Percentiles rank a stretch among this genome's conserved stretches.
phyloP scores from a whole-genome alignment of 164 flowering plant species.

The Tinospora cordifolia region DNA sequence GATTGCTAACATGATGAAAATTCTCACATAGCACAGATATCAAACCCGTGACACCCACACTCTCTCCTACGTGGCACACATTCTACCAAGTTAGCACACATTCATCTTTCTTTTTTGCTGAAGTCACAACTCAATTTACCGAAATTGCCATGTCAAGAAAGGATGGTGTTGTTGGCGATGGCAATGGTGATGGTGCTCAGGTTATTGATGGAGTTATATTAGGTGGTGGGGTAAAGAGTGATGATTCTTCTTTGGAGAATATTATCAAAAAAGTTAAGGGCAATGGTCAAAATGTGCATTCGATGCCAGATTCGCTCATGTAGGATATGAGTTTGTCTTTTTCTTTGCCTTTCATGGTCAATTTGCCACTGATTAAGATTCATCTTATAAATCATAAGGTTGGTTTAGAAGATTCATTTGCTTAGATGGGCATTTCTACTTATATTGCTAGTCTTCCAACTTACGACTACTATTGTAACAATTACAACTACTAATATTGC shows the following conservation, averaged over 20 bases:
- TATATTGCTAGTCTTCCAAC: slow-evolving; percentile 33
- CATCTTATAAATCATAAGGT: slow-evolving; percentile 38
- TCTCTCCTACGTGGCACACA: too few species aligned
- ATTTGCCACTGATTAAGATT: slow-evolving; percentile 67
- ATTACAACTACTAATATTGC: slow-evolving; percentile 6
- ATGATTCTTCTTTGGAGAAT: slow-evolving; percentile 2
- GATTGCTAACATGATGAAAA: too few species aligned
- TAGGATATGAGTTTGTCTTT: slow-evolving; percentile 73
- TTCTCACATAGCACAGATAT: too few species aligned
- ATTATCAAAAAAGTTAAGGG: slow-evolving; percentile 25
- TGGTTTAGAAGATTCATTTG: not conserved
- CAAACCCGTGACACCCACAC: too few species aligned
- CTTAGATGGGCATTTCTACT: slow-evolving; percentile 20
- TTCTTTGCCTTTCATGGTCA: slow-evolving; percentile 58
- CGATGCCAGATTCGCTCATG: slow-evolving; percentile 75
- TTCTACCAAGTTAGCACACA: too few species aligned
- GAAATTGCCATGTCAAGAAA: too few species aligned
- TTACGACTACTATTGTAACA: slow-evolving; percentile 19
- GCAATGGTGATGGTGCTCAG: not conserved
- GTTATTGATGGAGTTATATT: not conserved
- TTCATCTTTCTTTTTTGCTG: too few species aligned
- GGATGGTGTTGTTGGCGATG: not conserved
- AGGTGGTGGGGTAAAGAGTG: slow-evolving; percentile 4
- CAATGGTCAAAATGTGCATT: slow-evolving; percentile 42
- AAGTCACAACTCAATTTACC: too few species aligned